These are phyloP conservation scores for Xylaria acuta DNA, from an alignment of 495 filamentous ascomycete genomes.

Conservation along the genomic window DNA sequence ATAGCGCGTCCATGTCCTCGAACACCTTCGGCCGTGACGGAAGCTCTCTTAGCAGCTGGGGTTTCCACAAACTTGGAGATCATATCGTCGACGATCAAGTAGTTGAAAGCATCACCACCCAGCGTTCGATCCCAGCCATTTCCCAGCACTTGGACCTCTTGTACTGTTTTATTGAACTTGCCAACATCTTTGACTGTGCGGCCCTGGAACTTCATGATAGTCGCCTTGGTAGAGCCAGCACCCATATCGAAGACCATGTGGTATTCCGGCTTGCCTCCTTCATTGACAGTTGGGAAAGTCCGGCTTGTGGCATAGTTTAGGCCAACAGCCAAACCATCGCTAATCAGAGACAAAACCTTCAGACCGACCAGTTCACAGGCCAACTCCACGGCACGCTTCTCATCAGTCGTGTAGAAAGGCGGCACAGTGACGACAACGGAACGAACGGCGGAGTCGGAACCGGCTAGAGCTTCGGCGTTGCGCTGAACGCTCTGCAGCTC, in stretches of 20 bases:
- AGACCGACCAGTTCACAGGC: slow-evolving; percentile 88
- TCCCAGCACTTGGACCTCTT: slow-evolving; percentile 88
- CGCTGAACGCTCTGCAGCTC: slow-evolving; percentile 85
- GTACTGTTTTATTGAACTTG: slow-evolving; percentile 93
- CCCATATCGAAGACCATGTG: slow-evolving; percentile 98
- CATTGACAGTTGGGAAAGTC: slow-evolving; percentile 81
- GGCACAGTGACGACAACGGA: slow-evolving; percentile 91
- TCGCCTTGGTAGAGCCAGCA: slow-evolving; percentile 96
- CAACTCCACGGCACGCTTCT: slow-evolving; percentile 80
- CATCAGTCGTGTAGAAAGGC: slow-evolving; percentile 86
- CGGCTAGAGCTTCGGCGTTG: slow-evolving; percentile 86
- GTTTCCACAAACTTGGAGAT: slow-evolving; percentile 75
- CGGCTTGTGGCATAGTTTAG: slow-evolving; percentile 93
- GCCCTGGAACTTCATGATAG: slow-evolving; percentile 87
- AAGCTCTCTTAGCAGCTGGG: slow-evolving; percentile 70
- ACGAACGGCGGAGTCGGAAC: slow-evolving; percentile 73
- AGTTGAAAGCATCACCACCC: slow-evolving; percentile 89
- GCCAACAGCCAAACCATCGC: slow-evolving; percentile 90
- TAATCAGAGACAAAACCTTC: slow-evolving; percentile 81
- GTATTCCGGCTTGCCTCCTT: slow-evolving; percentile 87
- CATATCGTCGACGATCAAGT: slow-evolving; percentile 87
- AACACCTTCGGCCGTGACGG: slow-evolving; percentile 64
- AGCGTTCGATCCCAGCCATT: slow-evolving; percentile 87
- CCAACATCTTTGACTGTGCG: slow-evolving; percentile 89
- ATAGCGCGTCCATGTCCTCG: slow-evolving; percentile 81